Base-by-base conservation (phyloP, 768 basidiomycete genomes). In the Boletellus ananas region DNA sequence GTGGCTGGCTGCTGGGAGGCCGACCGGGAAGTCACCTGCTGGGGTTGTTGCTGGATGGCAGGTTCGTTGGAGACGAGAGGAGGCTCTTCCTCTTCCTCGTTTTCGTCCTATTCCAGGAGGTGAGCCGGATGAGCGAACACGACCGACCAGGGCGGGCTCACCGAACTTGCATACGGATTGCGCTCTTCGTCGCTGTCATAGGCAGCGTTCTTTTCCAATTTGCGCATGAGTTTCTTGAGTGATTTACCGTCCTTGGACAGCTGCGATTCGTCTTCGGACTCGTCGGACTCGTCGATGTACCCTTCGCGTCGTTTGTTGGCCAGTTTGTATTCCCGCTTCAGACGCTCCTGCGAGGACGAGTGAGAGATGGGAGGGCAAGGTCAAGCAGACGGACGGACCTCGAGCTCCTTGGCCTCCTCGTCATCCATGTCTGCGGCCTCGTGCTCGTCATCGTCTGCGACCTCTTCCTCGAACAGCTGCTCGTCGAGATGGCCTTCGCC, bases 381-480 rank as follows among this genome's bases (percentile, higher is more conserved):
- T 25, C 23, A 21, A 25, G 20, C 11, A 10, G 34, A 62, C 79
- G 33, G 41, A 85, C 90, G 33, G 41, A 85, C 90, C 78, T 90
- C 87, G 11, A 84, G 73, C 62, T 90, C 87, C 63, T 87, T 93
- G 29, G 85, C 81, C 62, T 92, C 91, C 57, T 92, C 88, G 47
- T 93, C 91, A 36, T 90, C 81, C 48, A 81, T 79, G 47, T 87
- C 86, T 12, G 81, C 77, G 14, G 78, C 78, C 67, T 83, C 78
- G 59, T 81, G 82, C 60, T 93, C 91, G 31, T 94, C 91, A 52
- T 94, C 91, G 59, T 94, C 91, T 3, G 87, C 87, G 60, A 91
- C 86, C 16, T 88, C 85, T 59, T 86, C 88, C 59, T 93, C 90
- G 56, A 80, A 93, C 7, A 84, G 75, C 47, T 88, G 77, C 64